Evolutionary conservation across 352 stramenopile genomes (phyloP), one percentile per base, ranked within the genome.

Genomic region (Phytophthora uliginosa): DNA sequence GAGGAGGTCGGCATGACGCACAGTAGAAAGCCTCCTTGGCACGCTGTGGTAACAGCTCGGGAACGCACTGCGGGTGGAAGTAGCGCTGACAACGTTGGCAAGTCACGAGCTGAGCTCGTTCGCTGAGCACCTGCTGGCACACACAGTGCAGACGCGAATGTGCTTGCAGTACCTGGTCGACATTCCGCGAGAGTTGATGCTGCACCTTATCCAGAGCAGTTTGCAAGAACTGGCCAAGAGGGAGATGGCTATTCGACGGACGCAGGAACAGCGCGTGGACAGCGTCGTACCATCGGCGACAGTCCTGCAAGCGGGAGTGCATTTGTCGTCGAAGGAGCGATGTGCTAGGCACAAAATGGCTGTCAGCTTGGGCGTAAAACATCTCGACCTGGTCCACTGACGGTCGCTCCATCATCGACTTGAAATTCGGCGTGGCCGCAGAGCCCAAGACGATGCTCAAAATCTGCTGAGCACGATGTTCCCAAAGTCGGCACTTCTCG

Each of bases 321-420:
- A 96, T 45, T 69, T 95, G 85, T 6, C 87, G 82, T 26, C 83
- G 74, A 36, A 94, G 40, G 12, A 94, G 64, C 8, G 86, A 95
- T 6, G 86, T 88, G 17, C 73, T 75, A 0, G 87, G 84, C 12
- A 96, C 85, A 42, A 87, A 91, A 51, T 81, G 76, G 10, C 38
- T 70, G 31, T 94, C 88, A 1, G 85, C 88, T 48, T 91, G 66
- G 4, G 82, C 55, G 50, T 82, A 85, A 22, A 93, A 91, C 15
- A 33, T 54, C 58, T 93, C 83, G 0, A 81, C 73, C 3, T 90
- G 79, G 40, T 86, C 72, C 7, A 94, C 42, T 34, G 69, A 62
- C 1, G 88, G 84, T 0, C 83, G 74, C 12, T 75, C 36, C 7
- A 58, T 31, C 22, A 77, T 63, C 6, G 76, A 40, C 58, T 54